Conservation (phyloP, 1,139 yeast species). For the Diutina catenulata region DNA sequence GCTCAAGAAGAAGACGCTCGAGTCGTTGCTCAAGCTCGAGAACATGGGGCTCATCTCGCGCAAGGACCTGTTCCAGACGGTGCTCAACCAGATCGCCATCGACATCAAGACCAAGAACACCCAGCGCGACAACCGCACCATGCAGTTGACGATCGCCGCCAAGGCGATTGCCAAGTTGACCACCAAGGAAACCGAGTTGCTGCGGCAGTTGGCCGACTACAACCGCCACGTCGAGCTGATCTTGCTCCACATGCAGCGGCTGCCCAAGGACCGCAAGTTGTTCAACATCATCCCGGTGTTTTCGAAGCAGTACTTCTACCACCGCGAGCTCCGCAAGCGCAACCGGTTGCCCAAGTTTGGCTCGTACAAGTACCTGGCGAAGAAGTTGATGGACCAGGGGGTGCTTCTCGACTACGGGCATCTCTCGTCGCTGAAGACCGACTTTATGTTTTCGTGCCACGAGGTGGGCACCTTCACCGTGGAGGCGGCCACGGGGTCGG, state of each 20-base stretch:
- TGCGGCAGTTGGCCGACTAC: constrained; percentile 53
- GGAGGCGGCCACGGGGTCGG: constrained; percentile 42
- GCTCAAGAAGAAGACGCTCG: constrained; percentile 66
- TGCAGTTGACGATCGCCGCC: constrained; percentile 50
- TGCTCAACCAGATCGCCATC: constrained; percentile 72
- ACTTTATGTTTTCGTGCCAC: constrained; percentile 69
- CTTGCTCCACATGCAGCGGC: constrained; percentile 49
- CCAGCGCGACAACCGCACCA: constrained; percentile 49
- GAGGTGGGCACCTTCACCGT: constrained; percentile 61
- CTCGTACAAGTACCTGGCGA: constrained; percentile 70
- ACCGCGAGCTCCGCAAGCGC: constrained; percentile 54
- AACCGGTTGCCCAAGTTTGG: constrained; percentile 72
- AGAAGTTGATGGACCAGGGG: constrained; percentile 64
- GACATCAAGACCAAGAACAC: constrained; percentile 76
- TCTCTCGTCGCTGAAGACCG: constrained; percentile 46
- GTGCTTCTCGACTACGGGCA: constrained; percentile 45
- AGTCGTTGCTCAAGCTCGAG: constrained; percentile 68
- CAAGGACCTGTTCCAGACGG: constrained; percentile 61
- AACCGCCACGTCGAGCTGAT: constrained; percentile 58
- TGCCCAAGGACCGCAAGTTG: constrained; percentile 38
- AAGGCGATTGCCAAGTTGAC: constrained; percentile 48
- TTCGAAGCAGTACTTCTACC: constrained; percentile 71
- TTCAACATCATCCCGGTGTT: constrained; percentile 51
- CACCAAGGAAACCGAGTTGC: constrained; percentile 52
- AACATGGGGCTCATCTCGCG: constrained; percentile 54